Percentiles rank a stretch among this genome's conserved stretches.
Conservation (phyloP, 2,329 filamentous ascomycete genomes). For the Nemania sp. region DNA sequence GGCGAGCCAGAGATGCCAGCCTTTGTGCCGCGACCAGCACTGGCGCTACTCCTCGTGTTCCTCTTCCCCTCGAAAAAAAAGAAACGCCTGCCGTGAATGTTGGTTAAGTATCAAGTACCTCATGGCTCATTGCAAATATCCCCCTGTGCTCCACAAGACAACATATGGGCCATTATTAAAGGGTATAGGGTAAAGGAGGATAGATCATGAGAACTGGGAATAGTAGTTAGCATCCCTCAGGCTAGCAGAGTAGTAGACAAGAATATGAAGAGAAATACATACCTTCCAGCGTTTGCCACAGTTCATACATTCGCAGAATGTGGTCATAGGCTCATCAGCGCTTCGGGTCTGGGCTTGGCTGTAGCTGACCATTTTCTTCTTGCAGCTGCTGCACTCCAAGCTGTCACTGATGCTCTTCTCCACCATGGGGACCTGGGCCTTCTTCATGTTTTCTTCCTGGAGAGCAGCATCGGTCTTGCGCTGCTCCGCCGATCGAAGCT, state of each 20-base stretch:
- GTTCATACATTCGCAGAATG: slow-evolving; percentile 71
- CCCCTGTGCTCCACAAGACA: not conserved
- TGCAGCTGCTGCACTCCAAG: slow-evolving; percentile 88
- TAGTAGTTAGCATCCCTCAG: slow-evolving; percentile 33
- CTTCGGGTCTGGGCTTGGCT: slow-evolving; percentile 92
- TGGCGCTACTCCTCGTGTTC: too few species aligned
- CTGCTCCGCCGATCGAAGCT: slow-evolving; percentile 86
- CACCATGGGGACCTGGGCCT: slow-evolving; percentile 89
- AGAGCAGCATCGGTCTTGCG: slow-evolving; percentile 75
- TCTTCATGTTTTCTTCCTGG: slow-evolving; percentile 92
- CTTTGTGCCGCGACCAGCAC: too few species aligned
- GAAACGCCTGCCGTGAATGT: slow-evolving; percentile 24
- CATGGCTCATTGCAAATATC: slow-evolving; percentile 18
- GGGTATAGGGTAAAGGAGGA: not conserved
- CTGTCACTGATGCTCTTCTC: slow-evolving; percentile 89
- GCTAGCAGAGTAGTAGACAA: slow-evolving; percentile 18
- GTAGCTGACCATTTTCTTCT: slow-evolving; percentile 92
- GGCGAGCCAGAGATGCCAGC: too few species aligned
- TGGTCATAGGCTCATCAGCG: slow-evolving; percentile 92
- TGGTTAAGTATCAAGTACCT: slow-evolving; percentile 10
- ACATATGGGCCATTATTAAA: not conserved
- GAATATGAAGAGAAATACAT: slow-evolving; percentile 37
- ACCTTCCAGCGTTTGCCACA: slow-evolving; percentile 76
- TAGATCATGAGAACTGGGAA: slow-evolving; percentile 36
- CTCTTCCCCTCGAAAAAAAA: slow-evolving; percentile 11